Evolutionary conservation across 768 basidiomycete genomes (phyloP), one percentile per base, ranked within the genome.

Genomic region (Phallus indusiatus): DNA sequence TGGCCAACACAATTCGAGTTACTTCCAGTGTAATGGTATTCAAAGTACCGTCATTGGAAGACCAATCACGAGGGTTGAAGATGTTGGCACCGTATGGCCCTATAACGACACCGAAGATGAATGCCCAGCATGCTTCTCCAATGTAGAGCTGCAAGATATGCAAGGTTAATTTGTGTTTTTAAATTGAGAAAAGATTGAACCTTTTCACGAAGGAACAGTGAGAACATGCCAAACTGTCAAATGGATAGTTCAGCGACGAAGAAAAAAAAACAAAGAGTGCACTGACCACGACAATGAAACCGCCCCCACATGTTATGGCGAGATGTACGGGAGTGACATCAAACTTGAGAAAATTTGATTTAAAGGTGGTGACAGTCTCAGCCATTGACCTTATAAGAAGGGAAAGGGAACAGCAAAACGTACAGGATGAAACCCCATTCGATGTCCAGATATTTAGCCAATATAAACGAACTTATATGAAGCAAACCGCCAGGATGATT

Each of bases 51-150:
- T 66, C 64, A 28, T 52, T 56, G 18, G 71, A 71, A 1, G 80
- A 83, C 91, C 92, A 95, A 9, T 78, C 74, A 50, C 84, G 80
- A 16, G 94, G 93, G 71, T 94, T 77, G 69, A 95, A 90, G 17
- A 95, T 76, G 60, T 83, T 79, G 48, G 85, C 83, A 53, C 86
- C 85, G 67, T 92, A 88, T 9, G 93, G 94, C 52, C 92, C 93
- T 54, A 95, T 85, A 63, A 94, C 86, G 67, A 97, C 87, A 12
- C 93, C 92, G 66, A 95, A 91, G 35, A 95, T 69, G 65, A 96
- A 96, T 0, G 95, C 94, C 83, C 91, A 90, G 64, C 89, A 90
- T 14, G 96, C 94, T 78, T 99, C 96, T 61, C 96, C 96, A 60
- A 97, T 84, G 69, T 96, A 97, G 22, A 95, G 72, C 81, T 90